A percentile compares a stretch with the other conserved stretches of the same genome.
Conservation (phyloP, 176 grass and related monocot genomes). For the Zea luxurians region DNA sequence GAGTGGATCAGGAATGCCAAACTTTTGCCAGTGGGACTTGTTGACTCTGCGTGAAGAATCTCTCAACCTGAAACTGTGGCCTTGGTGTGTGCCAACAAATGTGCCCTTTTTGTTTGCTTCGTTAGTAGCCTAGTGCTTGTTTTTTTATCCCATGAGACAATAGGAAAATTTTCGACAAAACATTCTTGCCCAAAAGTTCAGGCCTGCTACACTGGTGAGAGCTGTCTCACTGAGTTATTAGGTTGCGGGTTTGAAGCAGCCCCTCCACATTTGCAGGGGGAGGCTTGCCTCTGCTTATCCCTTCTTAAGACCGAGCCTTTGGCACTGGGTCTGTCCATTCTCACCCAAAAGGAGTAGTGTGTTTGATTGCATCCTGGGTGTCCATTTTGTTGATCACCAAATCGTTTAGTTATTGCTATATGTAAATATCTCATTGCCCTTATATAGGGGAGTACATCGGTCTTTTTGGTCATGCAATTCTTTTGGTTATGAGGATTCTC, state of each 20-base stretch:
- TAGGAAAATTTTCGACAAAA: background rate
- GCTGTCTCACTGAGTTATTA: no score
- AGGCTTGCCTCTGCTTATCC: no score
- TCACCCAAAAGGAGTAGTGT: background rate
- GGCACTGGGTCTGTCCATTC: background rate
- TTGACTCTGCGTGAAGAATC: background rate
- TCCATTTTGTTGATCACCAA: background rate
- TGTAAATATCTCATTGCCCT: background rate
- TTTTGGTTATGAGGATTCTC: background rate
- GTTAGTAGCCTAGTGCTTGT: background rate
- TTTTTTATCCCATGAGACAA: background rate
- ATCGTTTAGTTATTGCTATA: background rate
- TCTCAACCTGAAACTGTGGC: background rate
- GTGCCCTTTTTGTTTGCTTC: background rate
- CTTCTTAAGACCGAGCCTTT: no score
- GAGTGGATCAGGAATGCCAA: slow-evolving; percentile 1
- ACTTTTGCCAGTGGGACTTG: background rate
- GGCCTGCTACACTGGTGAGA: no score
- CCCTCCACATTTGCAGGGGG: no score
- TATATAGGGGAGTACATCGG: background rate
- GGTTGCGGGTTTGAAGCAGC: no score
- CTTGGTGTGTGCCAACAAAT: background rate
- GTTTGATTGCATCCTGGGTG: background rate
- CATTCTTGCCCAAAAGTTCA: background rate
- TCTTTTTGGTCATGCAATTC: background rate